Evolutionary conservation across 805 yeast species (phyloP).

Genomic region (Lachancea sp.): DNA sequence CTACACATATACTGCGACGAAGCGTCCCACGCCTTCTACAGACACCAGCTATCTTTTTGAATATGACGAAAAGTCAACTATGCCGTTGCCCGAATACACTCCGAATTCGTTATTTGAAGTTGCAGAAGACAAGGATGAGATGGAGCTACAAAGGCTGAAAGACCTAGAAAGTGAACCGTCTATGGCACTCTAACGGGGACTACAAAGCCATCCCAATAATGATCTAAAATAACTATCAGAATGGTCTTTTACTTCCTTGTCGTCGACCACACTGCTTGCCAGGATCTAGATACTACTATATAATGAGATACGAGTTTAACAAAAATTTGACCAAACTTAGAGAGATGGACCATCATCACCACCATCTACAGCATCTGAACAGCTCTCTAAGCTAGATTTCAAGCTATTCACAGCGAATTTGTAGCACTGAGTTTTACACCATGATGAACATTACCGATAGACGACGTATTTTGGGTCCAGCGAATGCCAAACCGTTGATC

Average conservation of each 20-base stretch:
- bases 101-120: slow-evolving; percentile 10
- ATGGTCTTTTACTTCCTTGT: too few relatives aligned
- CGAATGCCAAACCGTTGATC: slow-evolving; percentile 49
- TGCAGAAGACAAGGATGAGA: slow-evolving; percentile 36
- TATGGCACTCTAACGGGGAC: not conserved
- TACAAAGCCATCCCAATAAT: not conserved
- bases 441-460: slow-evolving; percentile 48
- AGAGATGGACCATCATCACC: not conserved
- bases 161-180: slow-evolving; percentile 41
- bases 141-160: slow-evolving; percentile 34
- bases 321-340: not conserved
- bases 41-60: not conserved
- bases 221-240: too few relatives aligned
- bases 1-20: not conserved
- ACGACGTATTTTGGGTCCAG: slow-evolving; percentile 82
- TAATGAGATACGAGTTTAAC: slow-evolving; percentile 6
- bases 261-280: too few relatives aligned
- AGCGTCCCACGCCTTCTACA: not conserved
- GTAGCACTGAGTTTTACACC: not conserved
- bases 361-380: too few relatives aligned
- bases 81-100: slow-evolving; percentile 20
- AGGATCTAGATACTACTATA: too few relatives aligned
- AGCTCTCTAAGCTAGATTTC: too few relatives aligned
- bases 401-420: too few relatives aligned
- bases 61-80: not conserved